Evolutionary conservation across 768 basidiomycete species (phyloP).

Genomic region (Xerocomus spinulosus): DNA sequence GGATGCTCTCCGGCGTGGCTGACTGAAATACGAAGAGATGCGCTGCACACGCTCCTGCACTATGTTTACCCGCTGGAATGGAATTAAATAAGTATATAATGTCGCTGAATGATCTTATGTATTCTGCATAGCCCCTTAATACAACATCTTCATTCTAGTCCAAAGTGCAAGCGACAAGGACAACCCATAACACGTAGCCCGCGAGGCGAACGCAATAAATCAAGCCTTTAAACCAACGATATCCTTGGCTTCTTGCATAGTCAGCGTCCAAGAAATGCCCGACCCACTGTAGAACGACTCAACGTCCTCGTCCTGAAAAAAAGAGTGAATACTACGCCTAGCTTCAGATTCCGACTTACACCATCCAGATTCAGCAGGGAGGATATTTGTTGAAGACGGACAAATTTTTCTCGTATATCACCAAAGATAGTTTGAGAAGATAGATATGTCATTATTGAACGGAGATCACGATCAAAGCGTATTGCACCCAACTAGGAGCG

Average conservation of each 20-base stretch:
- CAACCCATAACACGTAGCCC: too few species aligned
- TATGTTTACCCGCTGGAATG: conserved; percentile 7
- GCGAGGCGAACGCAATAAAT: background rate
- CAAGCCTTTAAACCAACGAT: conserved; percentile 55
- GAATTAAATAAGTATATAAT: conserved; percentile 6
- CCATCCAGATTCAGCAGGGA: conserved; percentile 85
- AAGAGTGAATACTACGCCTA: conserved; percentile 2
- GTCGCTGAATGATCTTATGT: conserved; percentile 1
- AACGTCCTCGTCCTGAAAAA: conserved; percentile 79
- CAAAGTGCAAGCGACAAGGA: too few species aligned
- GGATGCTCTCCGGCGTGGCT: conserved; percentile 80
- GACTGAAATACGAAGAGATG: conserved; percentile 11
- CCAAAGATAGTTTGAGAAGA: conserved; percentile 87
- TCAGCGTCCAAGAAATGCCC: conserved; percentile 85
- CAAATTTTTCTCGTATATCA: conserved; percentile 88
- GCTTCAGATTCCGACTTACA: conserved; percentile 33
- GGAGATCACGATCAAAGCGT: conserved; percentile 88
- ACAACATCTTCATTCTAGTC: too few species aligned
- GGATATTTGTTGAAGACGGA: conserved; percentile 88
- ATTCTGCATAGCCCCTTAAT: background rate
- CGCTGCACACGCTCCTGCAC: background rate
- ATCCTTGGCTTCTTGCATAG: conserved; percentile 67
- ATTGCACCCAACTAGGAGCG: conserved; percentile 81
- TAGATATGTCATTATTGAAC: conserved; percentile 77
- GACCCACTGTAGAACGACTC: conserved; percentile 93